Percentiles rank a stretch among this genome's conserved stretches.
Evolutionary conservation across 2,329 filamentous ascomycete genomes (phyloP).

Genomic region (Endocalyx cinctus): DNA sequence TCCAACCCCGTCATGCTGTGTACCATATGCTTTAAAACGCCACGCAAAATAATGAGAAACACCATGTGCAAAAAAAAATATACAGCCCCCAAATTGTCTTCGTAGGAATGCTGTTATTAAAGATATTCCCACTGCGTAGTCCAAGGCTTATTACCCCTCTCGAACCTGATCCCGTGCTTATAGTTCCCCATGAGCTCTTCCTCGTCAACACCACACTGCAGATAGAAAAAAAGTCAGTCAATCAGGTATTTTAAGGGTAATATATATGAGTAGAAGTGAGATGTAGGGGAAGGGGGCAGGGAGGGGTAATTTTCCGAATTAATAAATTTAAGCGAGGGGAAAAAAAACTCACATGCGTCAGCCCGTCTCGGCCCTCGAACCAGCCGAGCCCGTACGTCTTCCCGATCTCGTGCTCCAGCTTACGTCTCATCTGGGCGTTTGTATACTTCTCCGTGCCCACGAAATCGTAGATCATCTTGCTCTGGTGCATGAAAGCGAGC

Average conservation of each 20-base stretch:
- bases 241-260: too few relatives aligned
- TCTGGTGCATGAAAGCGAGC: slow-evolving; percentile 74
- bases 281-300: too few relatives aligned
- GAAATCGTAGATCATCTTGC: slow-evolving; percentile 74
- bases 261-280: too few relatives aligned
- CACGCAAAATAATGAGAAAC: not conserved
- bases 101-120: slow-evolving; percentile 6
- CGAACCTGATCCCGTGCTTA: slow-evolving; percentile 55
- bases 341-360: too few relatives aligned
- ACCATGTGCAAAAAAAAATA: not conserved
- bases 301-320: too few relatives aligned
- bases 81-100: not conserved
- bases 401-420: slow-evolving; percentile 49
- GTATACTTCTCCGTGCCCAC: slow-evolving; percentile 63
- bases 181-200: slow-evolving; percentile 65
- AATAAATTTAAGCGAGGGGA: too few relatives aligned
- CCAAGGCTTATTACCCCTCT: slow-evolving; percentile 49
- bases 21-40: not conserved
- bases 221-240: too few relatives aligned
- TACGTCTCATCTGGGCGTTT: slow-evolving; percentile 55
- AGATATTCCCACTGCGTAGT: slow-evolving; percentile 34
- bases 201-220: slow-evolving; percentile 75
- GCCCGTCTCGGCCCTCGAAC: slow-evolving; percentile 69
- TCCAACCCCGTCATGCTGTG: too few relatives aligned
- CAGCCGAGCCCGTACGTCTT: slow-evolving; percentile 73